Base-by-base conservation (phyloP, 2,329 filamentous ascomycete species). In the Colletotrichum australisinense region DNA sequence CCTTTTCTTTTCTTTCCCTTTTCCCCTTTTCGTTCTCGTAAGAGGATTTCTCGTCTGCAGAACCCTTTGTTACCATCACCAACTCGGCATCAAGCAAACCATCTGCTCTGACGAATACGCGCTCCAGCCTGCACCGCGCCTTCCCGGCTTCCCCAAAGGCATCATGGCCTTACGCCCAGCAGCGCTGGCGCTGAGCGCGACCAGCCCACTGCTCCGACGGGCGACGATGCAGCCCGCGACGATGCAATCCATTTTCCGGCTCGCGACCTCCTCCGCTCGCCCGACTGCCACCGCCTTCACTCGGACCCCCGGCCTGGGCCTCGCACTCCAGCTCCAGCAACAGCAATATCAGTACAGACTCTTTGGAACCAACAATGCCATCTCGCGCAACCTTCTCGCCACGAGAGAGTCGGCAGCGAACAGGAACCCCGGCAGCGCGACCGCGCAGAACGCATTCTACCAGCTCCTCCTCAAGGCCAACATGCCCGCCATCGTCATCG, bases 371-470 rank as follows among this genome's bases (percentile, higher is more conserved):
- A 80, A 83, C 8, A 86, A 85, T 73, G 87, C 87, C 24, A 84
- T 90, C 67, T 88, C 90, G 58, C 87, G 89, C 73, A 91, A 88
- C 75, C 86, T 96, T 69, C 90, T 99, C 42, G 95, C 95, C 42
- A 93, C 94, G 76, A 89, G 95, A 77, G 97, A 99, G 84, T 93
- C 95, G 81, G 93, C 94, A 28, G 97, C 97, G 49, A 99, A 98
- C 84, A 93, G 95, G 83, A 97, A 98, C 78, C 95, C 97, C 1
- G 90, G 88, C 73, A 98, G 95, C 82, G 93, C 95, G 32, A 93
- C 93, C 56, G 92, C 95, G 24, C 97, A 99, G 82, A 97, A 96
- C 81, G 93, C 94, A 19, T 98, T 99, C 82, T 99, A 99, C 81
- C 93, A 96, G 80, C 93, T 95, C 58, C 90, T 99, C 16, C 88